Percentiles rank a stretch among this genome's conserved stretches.
phyloP scores from a whole-genome alignment of 441 rosid species.

The Bocquillonia castaneifolia region DNA sequence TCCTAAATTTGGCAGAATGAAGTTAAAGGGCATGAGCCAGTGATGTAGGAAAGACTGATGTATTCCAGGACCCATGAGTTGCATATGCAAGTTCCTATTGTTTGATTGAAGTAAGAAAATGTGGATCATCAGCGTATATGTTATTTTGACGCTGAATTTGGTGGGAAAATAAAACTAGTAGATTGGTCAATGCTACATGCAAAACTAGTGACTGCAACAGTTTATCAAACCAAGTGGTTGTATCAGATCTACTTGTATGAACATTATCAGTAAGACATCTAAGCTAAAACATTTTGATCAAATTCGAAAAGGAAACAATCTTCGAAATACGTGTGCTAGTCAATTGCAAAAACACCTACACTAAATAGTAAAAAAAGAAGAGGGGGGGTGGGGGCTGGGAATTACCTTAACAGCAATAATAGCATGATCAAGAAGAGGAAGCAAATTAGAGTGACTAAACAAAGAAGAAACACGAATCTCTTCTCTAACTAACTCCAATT shows the following conservation, averaged over 20 bases:
- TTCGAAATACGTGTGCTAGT: too few relatives aligned
- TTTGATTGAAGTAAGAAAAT: background rate
- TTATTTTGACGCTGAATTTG: background rate
- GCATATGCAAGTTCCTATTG: background rate
- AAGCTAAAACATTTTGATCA: too few relatives aligned
- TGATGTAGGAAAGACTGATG: background rate
- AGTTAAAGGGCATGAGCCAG: background rate
- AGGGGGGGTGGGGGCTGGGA: too few relatives aligned
- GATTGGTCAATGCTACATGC: too few relatives aligned
- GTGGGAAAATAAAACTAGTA: too few relatives aligned
- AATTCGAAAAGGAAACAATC: too few relatives aligned
- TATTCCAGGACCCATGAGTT: background rate
- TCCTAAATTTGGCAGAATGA: background rate
- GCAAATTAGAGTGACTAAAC: constrained; percentile 83
- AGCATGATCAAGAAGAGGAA: constrained; percentile 96
- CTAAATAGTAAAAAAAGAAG: too few relatives aligned
- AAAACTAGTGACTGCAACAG: too few relatives aligned
- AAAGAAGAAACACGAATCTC: constrained; percentile 94
- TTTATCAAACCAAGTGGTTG: background rate
- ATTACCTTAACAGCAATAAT: constrained; percentile 81
- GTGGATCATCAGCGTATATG: background rate
- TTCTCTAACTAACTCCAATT: constrained; percentile 86
- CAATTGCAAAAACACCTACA: too few relatives aligned
- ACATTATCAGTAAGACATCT: too few relatives aligned
- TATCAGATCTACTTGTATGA: too few relatives aligned